Conservation (phyloP, 2,329 filamentous ascomycete genomes). For the Phialophora tarda region DNA sequence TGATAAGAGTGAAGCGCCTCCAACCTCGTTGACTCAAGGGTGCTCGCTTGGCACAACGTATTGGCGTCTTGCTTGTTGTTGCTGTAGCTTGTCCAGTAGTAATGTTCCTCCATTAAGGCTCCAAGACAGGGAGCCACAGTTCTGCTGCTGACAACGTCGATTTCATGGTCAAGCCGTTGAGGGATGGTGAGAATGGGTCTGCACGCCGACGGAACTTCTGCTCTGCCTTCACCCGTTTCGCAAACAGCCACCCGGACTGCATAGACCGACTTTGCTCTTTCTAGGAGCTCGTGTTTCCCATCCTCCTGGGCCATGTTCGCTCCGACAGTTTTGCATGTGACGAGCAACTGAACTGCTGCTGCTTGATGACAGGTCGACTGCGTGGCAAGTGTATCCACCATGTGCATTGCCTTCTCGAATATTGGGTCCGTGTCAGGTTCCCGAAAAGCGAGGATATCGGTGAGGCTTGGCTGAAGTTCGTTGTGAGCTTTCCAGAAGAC, state of each 20-base stretch:
- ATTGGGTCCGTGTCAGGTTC: constrained; percentile 29
- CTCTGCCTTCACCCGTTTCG: constrained; percentile 62
- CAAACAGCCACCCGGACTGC: constrained; percentile 68
- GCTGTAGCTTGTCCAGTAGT: constrained; percentile 69
- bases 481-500: constrained; percentile 15
- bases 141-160: constrained; percentile 36
- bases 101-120: constrained; percentile 59
- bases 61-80: constrained; percentile 66
- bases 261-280: constrained; percentile 61
- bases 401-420: constrained; percentile 33
- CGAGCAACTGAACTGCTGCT: constrained; percentile 30
- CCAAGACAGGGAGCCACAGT: constrained; percentile 58
- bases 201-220: constrained; percentile 59
- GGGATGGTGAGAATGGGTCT: constrained; percentile 49
- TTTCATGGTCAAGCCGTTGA: constrained; percentile 30
- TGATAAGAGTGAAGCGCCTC: constrained; percentile 34
- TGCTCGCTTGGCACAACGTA: constrained; percentile 66
- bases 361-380: constrained; percentile 36
- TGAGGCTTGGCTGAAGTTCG: constrained; percentile 27
- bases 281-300: constrained; percentile 45
- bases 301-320: constrained; percentile 29
- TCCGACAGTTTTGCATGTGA: constrained; percentile 33
- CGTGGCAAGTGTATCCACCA: constrained; percentile 30
- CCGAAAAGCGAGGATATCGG: constrained; percentile 29
- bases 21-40: constrained; percentile 28